Percentiles rank a stretch among this genome's conserved stretches.
phyloP scores from a whole-genome alignment of 1,139 yeast genomes.

The Spencermartinsiella ligniputridi region DNA sequence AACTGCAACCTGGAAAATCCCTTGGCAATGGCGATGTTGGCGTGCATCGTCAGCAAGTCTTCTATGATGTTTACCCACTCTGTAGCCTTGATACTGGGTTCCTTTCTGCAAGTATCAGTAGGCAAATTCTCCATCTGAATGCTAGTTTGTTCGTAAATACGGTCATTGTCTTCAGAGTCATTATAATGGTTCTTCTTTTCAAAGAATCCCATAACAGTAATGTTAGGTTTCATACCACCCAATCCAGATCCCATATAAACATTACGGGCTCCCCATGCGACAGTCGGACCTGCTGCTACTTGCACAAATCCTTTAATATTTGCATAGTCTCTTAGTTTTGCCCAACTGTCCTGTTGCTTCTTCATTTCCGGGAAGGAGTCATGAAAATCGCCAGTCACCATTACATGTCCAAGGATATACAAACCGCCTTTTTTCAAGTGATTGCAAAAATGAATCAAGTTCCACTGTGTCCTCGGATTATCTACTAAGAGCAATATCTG shows the following conservation, averaged over 20 bases:
- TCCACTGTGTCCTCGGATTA: slow-evolving; percentile 89
- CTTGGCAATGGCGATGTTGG: slow-evolving; percentile 90
- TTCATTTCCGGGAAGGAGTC: slow-evolving; percentile 61
- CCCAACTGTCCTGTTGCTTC: slow-evolving; percentile 77
- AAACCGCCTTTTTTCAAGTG: slow-evolving; percentile 92
- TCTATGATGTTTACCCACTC: slow-evolving; percentile 94
- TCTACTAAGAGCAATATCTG: slow-evolving; percentile 84
- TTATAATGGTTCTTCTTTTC: slow-evolving; percentile 41
- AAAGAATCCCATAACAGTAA: slow-evolving; percentile 84
- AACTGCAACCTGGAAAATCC: slow-evolving; percentile 64
- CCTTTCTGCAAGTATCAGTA: slow-evolving; percentile 74
- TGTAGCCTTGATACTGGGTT: slow-evolving; percentile 59
- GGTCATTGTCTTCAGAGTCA: not conserved
- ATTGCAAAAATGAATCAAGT: slow-evolving; percentile 87
- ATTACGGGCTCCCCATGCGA: slow-evolving; percentile 96
- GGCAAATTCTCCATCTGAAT: slow-evolving; percentile 46
- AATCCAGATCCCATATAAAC: slow-evolving; percentile 88
- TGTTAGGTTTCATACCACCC: slow-evolving; percentile 97
- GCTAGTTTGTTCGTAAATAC: slow-evolving; percentile 13
- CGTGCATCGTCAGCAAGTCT: slow-evolving; percentile 86
- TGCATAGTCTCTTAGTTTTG: slow-evolving; percentile 68
- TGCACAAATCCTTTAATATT: slow-evolving; percentile 91
- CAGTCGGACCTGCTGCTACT: slow-evolving; percentile 77
- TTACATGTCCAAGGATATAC: slow-evolving; percentile 87
- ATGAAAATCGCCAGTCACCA: slow-evolving; percentile 51